These are phyloP conservation scores for Oxyria digyna DNA, from an alignment of 148 eudicot species.

Conservation along the genomic window DNA sequence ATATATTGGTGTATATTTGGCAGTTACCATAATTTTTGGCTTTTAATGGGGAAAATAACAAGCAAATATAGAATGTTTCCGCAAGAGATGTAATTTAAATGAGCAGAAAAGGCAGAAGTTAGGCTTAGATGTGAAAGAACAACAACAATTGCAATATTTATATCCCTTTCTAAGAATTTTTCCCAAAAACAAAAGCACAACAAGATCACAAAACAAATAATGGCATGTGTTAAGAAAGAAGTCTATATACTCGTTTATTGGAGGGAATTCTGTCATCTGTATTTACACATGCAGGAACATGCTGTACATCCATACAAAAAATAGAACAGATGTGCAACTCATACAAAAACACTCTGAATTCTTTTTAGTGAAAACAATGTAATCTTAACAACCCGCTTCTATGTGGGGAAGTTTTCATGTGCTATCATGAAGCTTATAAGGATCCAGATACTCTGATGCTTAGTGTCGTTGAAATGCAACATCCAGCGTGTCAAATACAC, in stretches of 20 bases:
- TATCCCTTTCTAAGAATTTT: background rate
- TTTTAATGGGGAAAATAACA: background rate
- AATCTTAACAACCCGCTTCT: background rate
- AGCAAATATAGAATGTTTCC: background rate
- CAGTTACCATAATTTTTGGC: background rate
- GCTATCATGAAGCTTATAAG: background rate
- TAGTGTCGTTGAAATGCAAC: background rate
- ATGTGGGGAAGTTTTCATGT: background rate
- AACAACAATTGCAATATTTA: background rate
- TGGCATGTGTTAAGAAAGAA: background rate
- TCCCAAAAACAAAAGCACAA: background rate
- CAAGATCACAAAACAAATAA: background rate
- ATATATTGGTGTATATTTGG: background rate
- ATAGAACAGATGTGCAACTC: background rate
- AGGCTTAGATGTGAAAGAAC: background rate
- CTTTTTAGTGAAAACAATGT: background rate
- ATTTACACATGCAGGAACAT: background rate
- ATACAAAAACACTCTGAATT: background rate
- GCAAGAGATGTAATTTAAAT: background rate
- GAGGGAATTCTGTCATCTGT: background rate
- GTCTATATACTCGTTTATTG: background rate
- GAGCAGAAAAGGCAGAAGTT: background rate
- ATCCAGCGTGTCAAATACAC: background rate
- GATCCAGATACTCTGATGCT: background rate
- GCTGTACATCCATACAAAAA: background rate